Evolutionary conservation across 371 early-diverging fungal species (phyloP), one percentile per base, ranked within the genome.

Genomic region (Lichtheimia ramosa): DNA sequence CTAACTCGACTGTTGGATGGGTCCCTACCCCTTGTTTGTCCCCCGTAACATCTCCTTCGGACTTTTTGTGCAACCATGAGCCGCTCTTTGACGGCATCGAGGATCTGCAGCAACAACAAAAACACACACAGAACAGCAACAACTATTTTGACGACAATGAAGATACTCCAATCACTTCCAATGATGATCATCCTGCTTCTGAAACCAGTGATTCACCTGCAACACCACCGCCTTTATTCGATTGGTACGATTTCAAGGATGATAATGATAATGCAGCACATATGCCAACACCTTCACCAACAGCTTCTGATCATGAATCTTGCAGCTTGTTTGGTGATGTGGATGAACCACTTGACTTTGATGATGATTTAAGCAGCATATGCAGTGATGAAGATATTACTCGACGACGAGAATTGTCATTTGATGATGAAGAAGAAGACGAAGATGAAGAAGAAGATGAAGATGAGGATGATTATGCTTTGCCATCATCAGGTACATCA

Each of bases 31-130:
- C 73, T 66, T 69, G 66, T 62, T 63, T 72, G 48, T 69, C 73
- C 62, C 73, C 73, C 64, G 71, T 70, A 57, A 67, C 71, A 20
- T 69, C 73, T 39, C 73, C 73, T 43, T 72, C 73, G 57, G 73
- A 72, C 61, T 69, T 72, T 53, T 56, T 72, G 73, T 68, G 58
- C 64, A 59, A 72, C 65, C 60, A 62, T 23, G 73, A 72, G 53
- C 73, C 73, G 43, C 61, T 72, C 10, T 72, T 72, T 68, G 73
- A 72, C 59, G 73, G 73, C 46, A 67, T 72, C 58, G 69, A 60
- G 23, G 68, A 67, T 55, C 52, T 61, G 51, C 56, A 49, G 59
- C 52, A 54, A 27, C 58, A 51, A 28, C 57, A 43, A 18, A 39
- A 54, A 21, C 16, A 49, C 21, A 14, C 41, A 46, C 25, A 42